Evolutionary conservation across 106 monocot species (phyloP).

Genomic region (Posidonia australis): DNA sequence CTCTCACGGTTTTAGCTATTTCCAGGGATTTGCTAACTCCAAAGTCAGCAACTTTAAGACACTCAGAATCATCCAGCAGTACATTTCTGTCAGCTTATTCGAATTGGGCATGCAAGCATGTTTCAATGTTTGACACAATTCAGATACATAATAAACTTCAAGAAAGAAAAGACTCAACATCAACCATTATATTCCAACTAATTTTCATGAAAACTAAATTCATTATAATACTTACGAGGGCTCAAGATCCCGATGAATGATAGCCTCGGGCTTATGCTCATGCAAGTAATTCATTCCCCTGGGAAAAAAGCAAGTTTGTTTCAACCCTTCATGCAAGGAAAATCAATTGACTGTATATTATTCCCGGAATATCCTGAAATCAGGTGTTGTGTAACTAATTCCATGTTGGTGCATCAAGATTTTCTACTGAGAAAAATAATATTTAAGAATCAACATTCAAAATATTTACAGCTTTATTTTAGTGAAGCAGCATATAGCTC

Average conservation of each 20-base stretch:
- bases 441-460: too few relatives aligned
- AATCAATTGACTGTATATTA: too few relatives aligned
- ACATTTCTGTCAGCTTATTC: slow-evolving; percentile 65
- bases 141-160: slow-evolving; percentile 6
- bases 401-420: too few relatives aligned
- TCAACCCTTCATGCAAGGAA: not conserved
- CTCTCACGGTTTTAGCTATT: slow-evolving; percentile 41
- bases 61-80: slow-evolving; percentile 73
- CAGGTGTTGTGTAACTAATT: too few relatives aligned
- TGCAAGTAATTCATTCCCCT: slow-evolving; percentile 95
- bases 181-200: not conserved
- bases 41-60: slow-evolving; percentile 87
- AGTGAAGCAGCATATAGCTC: too few relatives aligned
- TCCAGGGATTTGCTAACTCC: slow-evolving; percentile 61
- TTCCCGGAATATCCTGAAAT: not conserved
- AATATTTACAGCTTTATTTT: too few relatives aligned
- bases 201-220: not conserved
- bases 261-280: slow-evolving; percentile 76
- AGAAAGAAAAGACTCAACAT: not conserved
- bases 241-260: slow-evolving; percentile 92
- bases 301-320: slow-evolving; percentile 4
- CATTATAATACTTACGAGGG: slow-evolving; percentile 52
- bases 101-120: slow-evolving; percentile 14
- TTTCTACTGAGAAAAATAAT: too few relatives aligned
- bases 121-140: slow-evolving; percentile 13